A percentile compares a stretch with the other conserved stretches of the same genome.
Evolutionary conservation across 768 basidiomycete species (phyloP).

Genomic region (Lepiota venenata): DNA sequence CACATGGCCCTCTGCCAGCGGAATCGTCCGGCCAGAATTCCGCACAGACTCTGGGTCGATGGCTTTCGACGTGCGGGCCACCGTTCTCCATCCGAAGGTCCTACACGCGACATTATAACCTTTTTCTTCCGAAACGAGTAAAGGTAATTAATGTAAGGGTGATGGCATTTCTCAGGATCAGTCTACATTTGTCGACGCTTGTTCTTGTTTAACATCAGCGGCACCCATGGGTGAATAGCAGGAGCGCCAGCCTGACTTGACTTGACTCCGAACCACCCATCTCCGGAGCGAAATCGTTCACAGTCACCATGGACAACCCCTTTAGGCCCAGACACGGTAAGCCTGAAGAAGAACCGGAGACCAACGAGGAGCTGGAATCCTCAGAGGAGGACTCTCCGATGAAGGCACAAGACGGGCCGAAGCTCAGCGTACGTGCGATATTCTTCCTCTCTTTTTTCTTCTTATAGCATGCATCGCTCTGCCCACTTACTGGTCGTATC

Average conservation of each 20-base stretch:
- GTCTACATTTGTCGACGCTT: slow-evolving; percentile 20
- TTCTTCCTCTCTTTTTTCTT: neutral
- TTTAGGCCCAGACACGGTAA: slow-evolving; percentile 21
- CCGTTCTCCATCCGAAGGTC: slow-evolving; percentile 7
- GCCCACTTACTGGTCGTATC: slow-evolving; percentile 8
- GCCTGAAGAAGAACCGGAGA: slow-evolving; percentile 26
- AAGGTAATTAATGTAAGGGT: slow-evolving; percentile 17
- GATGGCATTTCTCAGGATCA: slow-evolving; percentile 21
- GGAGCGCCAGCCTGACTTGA: slow-evolving; percentile 30
- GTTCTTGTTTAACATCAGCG: slow-evolving; percentile 18
- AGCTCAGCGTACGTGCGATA: slow-evolving; percentile 14
- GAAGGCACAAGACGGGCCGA: slow-evolving; percentile 19
- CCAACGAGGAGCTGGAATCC: slow-evolving; percentile 23
- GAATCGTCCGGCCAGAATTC: neutral
- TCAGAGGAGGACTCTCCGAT: slow-evolving; percentile 11
- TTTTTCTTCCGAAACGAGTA: slow-evolving; percentile 17
- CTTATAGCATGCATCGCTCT: neutral
- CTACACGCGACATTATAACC: slow-evolving; percentile 12
- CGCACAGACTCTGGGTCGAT: neutral
- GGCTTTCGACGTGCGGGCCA: neutral
- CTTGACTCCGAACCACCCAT: slow-evolving; percentile 28
- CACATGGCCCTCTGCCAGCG: neutral
- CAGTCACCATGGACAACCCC: slow-evolving; percentile 28
- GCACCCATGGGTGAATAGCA: slow-evolving; percentile 13
- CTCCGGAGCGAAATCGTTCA: slow-evolving; percentile 25